These are phyloP conservation scores for Tulasnella sp. DNA, from an alignment of 768 basidiomycete species.

Conservation along the genomic window DNA sequence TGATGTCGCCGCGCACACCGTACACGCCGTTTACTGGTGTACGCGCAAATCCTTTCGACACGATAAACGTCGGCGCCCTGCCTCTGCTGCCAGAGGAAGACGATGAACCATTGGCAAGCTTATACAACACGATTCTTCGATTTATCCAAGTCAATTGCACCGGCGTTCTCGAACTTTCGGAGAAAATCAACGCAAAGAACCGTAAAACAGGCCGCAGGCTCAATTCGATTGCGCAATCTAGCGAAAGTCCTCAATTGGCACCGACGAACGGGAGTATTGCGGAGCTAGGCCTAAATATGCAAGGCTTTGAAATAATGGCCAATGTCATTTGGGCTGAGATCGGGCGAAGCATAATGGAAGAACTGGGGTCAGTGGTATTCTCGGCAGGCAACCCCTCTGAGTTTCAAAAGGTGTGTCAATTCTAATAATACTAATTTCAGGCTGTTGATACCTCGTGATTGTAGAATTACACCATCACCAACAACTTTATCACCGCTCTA, in stretches of 20 bases:
- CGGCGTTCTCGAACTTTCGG: slow-evolving; percentile 67
- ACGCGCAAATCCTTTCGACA: slow-evolving; percentile 36
- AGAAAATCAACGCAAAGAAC: slow-evolving; percentile 47
- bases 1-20: slow-evolving; percentile 53
- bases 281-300: slow-evolving; percentile 23
- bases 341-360: slow-evolving; percentile 72
- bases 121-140: slow-evolving; percentile 77
- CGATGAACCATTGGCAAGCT: slow-evolving; percentile 62
- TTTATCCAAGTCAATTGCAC: slow-evolving; percentile 74
- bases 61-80: slow-evolving; percentile 31
- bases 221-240: background rate
- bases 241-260: slow-evolving; percentile 16
- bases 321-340: slow-evolving; percentile 89
- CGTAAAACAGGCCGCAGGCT: slow-evolving; percentile 12
- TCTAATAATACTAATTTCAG: background rate
- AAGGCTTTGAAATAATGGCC: slow-evolving; percentile 77
- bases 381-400: slow-evolving; percentile 89
- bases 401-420: slow-evolving; percentile 67
- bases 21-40: slow-evolving; percentile 50
- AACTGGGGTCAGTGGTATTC: slow-evolving; percentile 78
- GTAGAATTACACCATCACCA: slow-evolving; percentile 81
- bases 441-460: background rate
- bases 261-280: slow-evolving; percentile 26
- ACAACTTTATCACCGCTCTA: slow-evolving; percentile 74
- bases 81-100: slow-evolving; percentile 58